Base-by-base conservation (phyloP, 805 yeast genomes). In the Kodamaea neixiangensis region DNA sequence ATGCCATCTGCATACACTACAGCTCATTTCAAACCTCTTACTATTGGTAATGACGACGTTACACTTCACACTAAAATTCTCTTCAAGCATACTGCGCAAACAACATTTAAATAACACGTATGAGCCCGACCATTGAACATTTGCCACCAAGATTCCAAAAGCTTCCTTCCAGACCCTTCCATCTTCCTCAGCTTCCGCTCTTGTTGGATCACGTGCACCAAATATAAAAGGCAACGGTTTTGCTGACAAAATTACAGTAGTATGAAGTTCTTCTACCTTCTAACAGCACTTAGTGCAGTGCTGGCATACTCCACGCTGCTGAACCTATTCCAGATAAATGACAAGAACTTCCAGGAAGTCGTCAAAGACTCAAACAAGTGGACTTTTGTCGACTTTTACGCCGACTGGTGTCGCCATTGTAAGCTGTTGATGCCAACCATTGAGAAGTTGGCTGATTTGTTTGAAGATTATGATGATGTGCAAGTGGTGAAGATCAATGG, bases 401-500 rank as follows among this genome's bases (percentile, higher is more conserved):
- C 91, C 7, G 82, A 80, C 48, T 85, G 91, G 91, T 85, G 91
- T 65, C 70, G 82, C 34, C 89, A 85, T 63, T 85, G 91, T 62
- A 80, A 79, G 62, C 72, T 70, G 34, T 62, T 85, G 59, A 74
- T 72, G 63, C 89, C 89, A 5, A 58, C 57, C 1, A 60, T 63
- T 58, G 73, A 62, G 47, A 59, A 67, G 58, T 58, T 75, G 10
- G 70, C 70, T 1, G 69, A 65, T 1, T 33, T 58, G 18, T 75
- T 68, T 48, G 64, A 58, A 17, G 57, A 48, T 6, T 54, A 57
- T 40, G 75, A 74, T 14, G 65, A 67, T 17, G 64, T 82, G 20
- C 80, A 78, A 56, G 69, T 82, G 41, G 74, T 78, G 13, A 80
- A 81, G 57, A 75, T 84, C 45, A 82, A 85, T 62, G 89, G 85